Conservation (phyloP, 148 eudicot genomes). For the Fagopyrum homotropicum region DNA sequence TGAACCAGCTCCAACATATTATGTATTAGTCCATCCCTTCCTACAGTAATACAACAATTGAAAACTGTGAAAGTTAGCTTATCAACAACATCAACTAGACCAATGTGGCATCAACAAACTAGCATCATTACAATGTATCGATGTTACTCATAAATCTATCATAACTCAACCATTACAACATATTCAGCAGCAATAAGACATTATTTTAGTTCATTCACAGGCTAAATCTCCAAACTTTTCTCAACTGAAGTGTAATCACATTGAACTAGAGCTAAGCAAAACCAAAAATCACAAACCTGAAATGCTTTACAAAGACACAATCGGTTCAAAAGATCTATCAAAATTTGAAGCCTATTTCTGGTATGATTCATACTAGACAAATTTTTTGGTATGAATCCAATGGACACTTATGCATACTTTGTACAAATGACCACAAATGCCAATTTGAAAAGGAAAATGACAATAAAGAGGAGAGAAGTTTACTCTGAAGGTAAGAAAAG, state of each 20-base stretch:
- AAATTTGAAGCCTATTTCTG: too few relatives aligned
- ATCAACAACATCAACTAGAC: too few relatives aligned
- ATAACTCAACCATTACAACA: background rate
- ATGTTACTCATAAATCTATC: too few relatives aligned
- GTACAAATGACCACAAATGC: too few relatives aligned
- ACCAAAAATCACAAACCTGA: too few relatives aligned
- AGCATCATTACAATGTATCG: too few relatives aligned
- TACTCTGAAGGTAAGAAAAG: slow-evolving; percentile 58
- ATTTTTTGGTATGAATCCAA: too few relatives aligned
- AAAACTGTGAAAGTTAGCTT: background rate
- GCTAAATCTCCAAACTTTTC: background rate
- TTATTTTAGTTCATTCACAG: background rate
- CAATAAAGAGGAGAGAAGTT: background rate
- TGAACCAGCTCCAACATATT: slow-evolving; percentile 94
- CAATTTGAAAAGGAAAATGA: background rate
- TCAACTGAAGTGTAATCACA: background rate
- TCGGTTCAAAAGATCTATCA: too few relatives aligned
- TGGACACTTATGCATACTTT: too few relatives aligned
- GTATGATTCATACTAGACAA: too few relatives aligned
- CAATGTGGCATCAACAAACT: too few relatives aligned
- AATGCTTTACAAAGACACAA: too few relatives aligned
- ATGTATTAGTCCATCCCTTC: slow-evolving; percentile 93
- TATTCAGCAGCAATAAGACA: background rate
- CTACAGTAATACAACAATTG: slow-evolving; percentile 28
- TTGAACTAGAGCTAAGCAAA: background rate